Evolutionary conservation across 1,139 yeast species (phyloP), one percentile per base, ranked within the genome.

Genomic region (Taiozyma sp.): DNA sequence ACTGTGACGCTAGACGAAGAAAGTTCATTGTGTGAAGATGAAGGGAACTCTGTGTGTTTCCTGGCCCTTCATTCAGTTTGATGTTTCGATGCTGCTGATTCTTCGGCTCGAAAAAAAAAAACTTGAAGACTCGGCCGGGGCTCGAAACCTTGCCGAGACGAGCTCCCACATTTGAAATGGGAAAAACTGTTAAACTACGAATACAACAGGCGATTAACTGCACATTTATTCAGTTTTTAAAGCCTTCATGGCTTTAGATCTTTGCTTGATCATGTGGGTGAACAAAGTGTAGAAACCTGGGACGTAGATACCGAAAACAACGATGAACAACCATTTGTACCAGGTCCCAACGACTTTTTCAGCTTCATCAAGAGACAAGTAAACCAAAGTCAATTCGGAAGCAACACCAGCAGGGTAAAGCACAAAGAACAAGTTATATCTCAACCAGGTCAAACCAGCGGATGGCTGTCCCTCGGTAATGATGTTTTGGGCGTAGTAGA

Each of bases 361-460:
- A 14, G 96, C 96, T 49, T 79, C 80, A 39, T 74, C 78, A 47
- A 89, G 73, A 0, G 95, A 83, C 53, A 82, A 70, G 67, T 81
- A 83, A 55, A 89, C 77, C 70, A 90, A 80, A 48, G 75, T 63
- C 57, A 88, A 75, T 66, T 93, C 99, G 54, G 95, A 83, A 5
- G 87, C 80, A 19, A 93, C 97, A 6, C 99, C 99, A 37, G 88
- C 69, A 26, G 99, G 99, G 64, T 93, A 93, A 60, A 93, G 75
- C 2, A 89, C 80, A 61, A 80, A 79, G 68, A 93, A 93, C 30
- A 91, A 74, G 55, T 88, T 85, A 73, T 91, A 93, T 64, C 99
- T 79, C 59, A 89, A 71, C 78, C 85, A 80, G 29, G 83, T 79
- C 57, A 93, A 74, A 65, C 77, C 66, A 46, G 68, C 65, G 10